phyloP scores from a whole-genome alignment of 2,329 filamentous ascomycete genomes.

The Stagonosporopsis chrysanthemi region DNA sequence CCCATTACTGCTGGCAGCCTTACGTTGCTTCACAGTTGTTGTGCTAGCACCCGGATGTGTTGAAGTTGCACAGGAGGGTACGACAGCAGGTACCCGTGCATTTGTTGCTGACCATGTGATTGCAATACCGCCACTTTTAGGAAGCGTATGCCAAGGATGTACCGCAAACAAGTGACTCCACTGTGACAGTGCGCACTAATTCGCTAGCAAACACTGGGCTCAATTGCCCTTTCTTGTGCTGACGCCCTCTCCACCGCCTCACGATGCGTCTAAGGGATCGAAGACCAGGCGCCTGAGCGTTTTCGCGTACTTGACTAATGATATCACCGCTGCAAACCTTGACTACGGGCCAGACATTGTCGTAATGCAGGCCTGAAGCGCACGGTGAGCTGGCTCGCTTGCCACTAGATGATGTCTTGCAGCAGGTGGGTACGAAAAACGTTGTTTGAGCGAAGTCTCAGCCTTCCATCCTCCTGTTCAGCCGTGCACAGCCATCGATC shows the following conservation, averaged over 20 bases:
- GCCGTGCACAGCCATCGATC: constrained; percentile 4
- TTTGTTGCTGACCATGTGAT: constrained; percentile 25
- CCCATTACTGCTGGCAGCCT: neutral
- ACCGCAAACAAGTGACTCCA: constrained; percentile 21
- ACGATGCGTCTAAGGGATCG: constrained; percentile 8
- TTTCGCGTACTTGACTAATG: constrained; percentile 6
- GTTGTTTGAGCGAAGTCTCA: constrained; percentile 8
- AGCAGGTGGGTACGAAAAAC: constrained; percentile 21
- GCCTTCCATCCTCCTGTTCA: neutral
- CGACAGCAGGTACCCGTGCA: constrained; percentile 29
- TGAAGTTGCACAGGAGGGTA: neutral
- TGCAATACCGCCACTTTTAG: constrained; percentile 13
- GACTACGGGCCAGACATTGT: neutral
- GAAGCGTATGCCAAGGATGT: constrained; percentile 24
- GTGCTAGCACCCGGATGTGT: constrained; percentile 2
- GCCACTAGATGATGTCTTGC: constrained; percentile 23
- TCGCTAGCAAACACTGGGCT: constrained; percentile 19
- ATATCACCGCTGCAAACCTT: constrained; percentile 4
- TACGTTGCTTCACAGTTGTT: constrained; percentile 12
- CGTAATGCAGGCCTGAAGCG: constrained; percentile 13
- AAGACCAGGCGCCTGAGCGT: neutral
- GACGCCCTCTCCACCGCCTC: constrained; percentile 14
- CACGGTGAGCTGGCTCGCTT: constrained; percentile 23
- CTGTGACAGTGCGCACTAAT: constrained; percentile 22
- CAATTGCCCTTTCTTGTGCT: constrained; percentile 6